Evolutionary conservation across 768 basidiomycete species (phyloP).

Genomic region (Royoungia palumana): DNA sequence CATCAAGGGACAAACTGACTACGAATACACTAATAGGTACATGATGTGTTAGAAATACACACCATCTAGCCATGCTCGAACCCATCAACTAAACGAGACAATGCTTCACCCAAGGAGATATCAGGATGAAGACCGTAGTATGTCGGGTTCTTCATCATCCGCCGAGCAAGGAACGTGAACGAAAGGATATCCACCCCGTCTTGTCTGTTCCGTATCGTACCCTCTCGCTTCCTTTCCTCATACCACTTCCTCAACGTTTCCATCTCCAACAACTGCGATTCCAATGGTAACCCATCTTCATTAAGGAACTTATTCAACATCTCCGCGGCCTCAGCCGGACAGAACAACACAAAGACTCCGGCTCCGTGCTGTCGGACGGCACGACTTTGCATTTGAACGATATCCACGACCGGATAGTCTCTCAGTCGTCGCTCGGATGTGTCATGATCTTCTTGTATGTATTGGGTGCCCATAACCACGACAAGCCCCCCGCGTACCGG

Average conservation of each 20-base stretch:
- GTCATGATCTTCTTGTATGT: constrained; percentile 48
- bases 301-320: constrained; percentile 80
- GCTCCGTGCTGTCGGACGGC: constrained; percentile 62
- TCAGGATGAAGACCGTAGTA: constrained; percentile 66
- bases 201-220: constrained; percentile 49
- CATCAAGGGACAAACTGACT: no score
- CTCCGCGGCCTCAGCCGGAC: constrained; percentile 82
- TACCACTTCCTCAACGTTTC: constrained; percentile 49
- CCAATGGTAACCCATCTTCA: constrained; percentile 79
- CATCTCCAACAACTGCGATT: constrained; percentile 67
- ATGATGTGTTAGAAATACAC: no score
- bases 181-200: constrained; percentile 73
- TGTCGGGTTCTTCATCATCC: constrained; percentile 74
- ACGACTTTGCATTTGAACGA: constrained; percentile 89
- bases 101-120: constrained; percentile 43
- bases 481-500: constrained; percentile 81
- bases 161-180: constrained; percentile 74
- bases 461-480: constrained; percentile 92
- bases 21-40: no score
- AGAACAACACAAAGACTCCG: constrained; percentile 82
- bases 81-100: constrained; percentile 70
- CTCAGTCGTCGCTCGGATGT: constrained; percentile 62
- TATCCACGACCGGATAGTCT: constrained; percentile 78
- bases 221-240: constrained; percentile 35
- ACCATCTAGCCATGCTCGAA: constrained; percentile 23